Evolutionary conservation across 805 yeast genomes (phyloP).

Genomic region (Kluyveromyces starmeri): DNA sequence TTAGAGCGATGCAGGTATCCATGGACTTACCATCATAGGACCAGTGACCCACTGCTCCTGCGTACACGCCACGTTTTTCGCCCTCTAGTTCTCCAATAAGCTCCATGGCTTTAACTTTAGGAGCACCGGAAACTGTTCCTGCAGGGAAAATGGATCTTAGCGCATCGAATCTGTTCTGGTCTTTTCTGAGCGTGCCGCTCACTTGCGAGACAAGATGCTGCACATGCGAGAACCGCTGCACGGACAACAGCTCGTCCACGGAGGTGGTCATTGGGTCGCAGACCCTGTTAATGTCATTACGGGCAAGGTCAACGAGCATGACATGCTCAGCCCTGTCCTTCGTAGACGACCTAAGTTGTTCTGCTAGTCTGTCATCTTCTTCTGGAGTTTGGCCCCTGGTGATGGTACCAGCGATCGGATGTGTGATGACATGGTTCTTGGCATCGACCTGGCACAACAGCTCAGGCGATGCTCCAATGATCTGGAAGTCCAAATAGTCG

Average conservation of each 20-base stretch:
- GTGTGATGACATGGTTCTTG: constrained; percentile 72
- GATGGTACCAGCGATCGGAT: constrained; percentile 97
- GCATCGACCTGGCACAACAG: constrained; percentile 73
- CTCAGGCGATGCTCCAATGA: constrained; percentile 98
- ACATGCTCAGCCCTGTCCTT: constrained; percentile 98
- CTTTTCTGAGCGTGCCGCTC: constrained; percentile 78
- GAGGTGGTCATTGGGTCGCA: constrained; percentile 77
- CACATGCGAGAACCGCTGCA: constrained; percentile 93
- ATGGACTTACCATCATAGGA: constrained; percentile 88
- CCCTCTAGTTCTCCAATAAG: constrained; percentile 80
- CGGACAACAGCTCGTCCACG: constrained; percentile 81
- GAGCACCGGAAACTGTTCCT: constrained; percentile 98
- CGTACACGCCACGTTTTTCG: constrained; percentile 93
- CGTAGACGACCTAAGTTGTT: constrained; percentile 57
- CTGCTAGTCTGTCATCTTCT: constrained; percentile 83
- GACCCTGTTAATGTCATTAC: constrained; percentile 93
- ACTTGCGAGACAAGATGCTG: constrained; percentile 95
- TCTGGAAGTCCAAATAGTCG: constrained; percentile 84
- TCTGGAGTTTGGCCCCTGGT: constrained; percentile 82
- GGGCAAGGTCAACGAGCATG: constrained; percentile 95
- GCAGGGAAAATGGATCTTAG: constrained; percentile 98
- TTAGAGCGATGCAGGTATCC: constrained; percentile 96
- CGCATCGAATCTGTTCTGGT: constrained; percentile 88
- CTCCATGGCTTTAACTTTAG: constrained; percentile 95
- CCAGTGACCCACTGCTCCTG: constrained; percentile 99